Conservation (phyloP, 257 asterid genomes). For the Orobanche coerulescens region DNA sequence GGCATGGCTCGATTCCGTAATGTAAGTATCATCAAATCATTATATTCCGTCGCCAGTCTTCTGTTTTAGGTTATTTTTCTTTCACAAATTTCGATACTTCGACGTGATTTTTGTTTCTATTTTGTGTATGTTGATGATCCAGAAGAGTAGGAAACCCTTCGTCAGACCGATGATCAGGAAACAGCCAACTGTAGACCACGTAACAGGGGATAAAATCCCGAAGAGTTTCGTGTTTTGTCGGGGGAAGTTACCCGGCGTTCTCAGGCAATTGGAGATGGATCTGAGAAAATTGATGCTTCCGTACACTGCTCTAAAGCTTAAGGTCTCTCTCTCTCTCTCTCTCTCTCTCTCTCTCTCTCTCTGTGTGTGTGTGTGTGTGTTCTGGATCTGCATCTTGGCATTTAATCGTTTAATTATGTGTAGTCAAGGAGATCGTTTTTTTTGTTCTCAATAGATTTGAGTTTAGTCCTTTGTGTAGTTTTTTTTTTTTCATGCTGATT, state of each 20-base stretch:
- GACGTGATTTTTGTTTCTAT: neutral
- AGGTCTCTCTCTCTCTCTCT: no score
- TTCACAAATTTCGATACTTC: neutral
- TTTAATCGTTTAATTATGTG: neutral
- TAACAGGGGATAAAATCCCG: conserved; percentile 86
- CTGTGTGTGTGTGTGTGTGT: neutral
- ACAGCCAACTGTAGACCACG: conserved; percentile 65
- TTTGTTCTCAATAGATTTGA: neutral
- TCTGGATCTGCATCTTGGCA: neutral
- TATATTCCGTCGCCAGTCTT: neutral
- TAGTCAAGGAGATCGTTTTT: neutral
- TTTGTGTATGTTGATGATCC: conserved; percentile 22
- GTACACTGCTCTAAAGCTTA: conserved; percentile 85
- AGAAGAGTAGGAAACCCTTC: conserved; percentile 55
- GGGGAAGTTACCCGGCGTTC: conserved; percentile 78
- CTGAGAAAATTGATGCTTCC: conserved; percentile 92
- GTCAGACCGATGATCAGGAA: conserved; percentile 49
- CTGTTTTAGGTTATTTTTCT: neutral
- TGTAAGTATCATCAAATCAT: conserved; percentile 28
- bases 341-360: no score
- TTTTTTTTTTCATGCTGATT: neutral
- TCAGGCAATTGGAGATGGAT: conserved; percentile 71
- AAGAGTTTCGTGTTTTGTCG: conserved; percentile 75
- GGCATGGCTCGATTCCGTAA: conserved; percentile 67
- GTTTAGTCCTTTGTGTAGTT: neutral